A percentile compares a stretch with the other conserved stretches of the same genome.
Evolutionary conservation across 139 green algal species (phyloP).

Genomic region (Asterochloris sp.): DNA sequence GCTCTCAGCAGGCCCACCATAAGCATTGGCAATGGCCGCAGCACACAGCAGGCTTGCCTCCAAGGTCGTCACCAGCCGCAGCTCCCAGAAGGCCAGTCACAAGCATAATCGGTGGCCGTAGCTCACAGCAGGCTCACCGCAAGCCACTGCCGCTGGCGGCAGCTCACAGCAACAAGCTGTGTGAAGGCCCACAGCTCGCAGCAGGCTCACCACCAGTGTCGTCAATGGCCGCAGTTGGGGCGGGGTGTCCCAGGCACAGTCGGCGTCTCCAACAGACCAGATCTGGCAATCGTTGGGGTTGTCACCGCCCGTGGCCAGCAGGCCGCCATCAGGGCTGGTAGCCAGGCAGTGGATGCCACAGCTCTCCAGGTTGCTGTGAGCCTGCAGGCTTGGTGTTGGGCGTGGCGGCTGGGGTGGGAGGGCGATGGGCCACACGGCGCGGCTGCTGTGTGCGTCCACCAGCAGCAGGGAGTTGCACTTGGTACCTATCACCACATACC

Average conservation of each 20-base stretch:
- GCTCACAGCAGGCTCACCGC: neutral
- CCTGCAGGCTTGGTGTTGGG: neutral
- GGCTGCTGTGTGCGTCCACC: slow-evolving; percentile 23
- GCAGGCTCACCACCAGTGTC: neutral
- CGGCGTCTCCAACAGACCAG: slow-evolving; percentile 20
- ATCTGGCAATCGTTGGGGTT: slow-evolving; percentile 42
- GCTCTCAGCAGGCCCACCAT: neutral
- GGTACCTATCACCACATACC: slow-evolving; percentile 54
- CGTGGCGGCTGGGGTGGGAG: slow-evolving; percentile 3
- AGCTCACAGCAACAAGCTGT: slow-evolving; percentile 27
- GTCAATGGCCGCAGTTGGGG: too few species aligned
- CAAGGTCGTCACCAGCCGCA: neutral
- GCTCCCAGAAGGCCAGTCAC: neutral
- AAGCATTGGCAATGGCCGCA: neutral
- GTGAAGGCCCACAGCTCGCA: slow-evolving; percentile 7
- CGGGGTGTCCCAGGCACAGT: neutral
- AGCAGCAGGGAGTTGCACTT: slow-evolving; percentile 63
- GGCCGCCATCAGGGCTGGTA: slow-evolving; percentile 29
- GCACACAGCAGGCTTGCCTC: neutral
- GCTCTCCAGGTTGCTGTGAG: neutral
- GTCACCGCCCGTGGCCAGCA: slow-evolving; percentile 45
- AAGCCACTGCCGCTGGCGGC: neutral
- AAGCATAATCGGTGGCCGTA: neutral
- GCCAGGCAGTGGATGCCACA: slow-evolving; percentile 55
- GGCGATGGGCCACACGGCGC: slow-evolving; percentile 17